These are phyloP conservation scores for Kuraishia capsulata DNA, from an alignment of 805 yeast genomes.

Conservation along the genomic window DNA sequence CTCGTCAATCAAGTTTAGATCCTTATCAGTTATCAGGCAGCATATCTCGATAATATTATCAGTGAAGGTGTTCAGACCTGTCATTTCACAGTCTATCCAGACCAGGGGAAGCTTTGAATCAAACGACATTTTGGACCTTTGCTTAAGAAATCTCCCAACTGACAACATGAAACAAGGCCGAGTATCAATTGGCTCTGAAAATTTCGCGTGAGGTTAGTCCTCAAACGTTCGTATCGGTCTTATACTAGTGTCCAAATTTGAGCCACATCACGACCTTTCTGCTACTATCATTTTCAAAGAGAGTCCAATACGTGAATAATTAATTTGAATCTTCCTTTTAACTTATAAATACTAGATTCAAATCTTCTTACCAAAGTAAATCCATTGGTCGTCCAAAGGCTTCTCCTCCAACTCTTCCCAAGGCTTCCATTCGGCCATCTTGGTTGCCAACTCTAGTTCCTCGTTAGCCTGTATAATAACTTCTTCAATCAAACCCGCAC, in stretches of 20 bases:
- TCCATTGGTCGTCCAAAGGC: conserved; percentile 80
- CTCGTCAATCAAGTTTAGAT: conserved; percentile 56
- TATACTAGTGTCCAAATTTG: too few relatives aligned
- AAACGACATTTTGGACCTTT: neutral
- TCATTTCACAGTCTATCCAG: conserved; percentile 99
- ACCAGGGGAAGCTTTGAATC: conserved; percentile 36
- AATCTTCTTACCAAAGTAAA: conserved; percentile 60
- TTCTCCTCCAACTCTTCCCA: conserved; percentile 81
- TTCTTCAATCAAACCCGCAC: conserved; percentile 81
- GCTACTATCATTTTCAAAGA: too few relatives aligned
- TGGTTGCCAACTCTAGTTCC: conserved; percentile 58
- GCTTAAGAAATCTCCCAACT: neutral
- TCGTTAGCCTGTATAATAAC: conserved; percentile 75
- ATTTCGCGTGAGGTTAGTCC: too few relatives aligned
- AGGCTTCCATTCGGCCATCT: conserved; percentile 57
- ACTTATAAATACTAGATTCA: too few relatives aligned
- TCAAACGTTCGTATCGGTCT: too few relatives aligned
- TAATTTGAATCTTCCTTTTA: too few relatives aligned
- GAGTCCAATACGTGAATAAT: too few relatives aligned
- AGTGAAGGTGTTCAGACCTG: conserved; percentile 75
- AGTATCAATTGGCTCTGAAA: too few relatives aligned
- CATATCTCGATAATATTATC: conserved; percentile 90
- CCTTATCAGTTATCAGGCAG: conserved; percentile 80
- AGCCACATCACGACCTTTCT: too few relatives aligned
- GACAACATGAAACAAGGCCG: too few relatives aligned